Conservation (phyloP, 2,329 filamentous ascomycete genomes). For the Exophiala sideris region DNA sequence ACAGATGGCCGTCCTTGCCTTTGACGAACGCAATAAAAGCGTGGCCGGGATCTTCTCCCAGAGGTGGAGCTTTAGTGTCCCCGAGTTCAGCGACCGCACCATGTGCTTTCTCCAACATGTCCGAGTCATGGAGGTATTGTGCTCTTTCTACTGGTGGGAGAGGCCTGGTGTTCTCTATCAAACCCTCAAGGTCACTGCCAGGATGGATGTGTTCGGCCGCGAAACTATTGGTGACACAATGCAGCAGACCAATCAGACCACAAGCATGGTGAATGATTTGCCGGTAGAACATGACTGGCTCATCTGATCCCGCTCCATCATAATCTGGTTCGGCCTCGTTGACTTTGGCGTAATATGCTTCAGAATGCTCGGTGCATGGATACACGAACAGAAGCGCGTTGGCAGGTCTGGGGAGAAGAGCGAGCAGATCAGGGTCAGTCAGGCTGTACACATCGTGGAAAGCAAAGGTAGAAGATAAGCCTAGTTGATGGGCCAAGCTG, state of each 20-base stretch:
- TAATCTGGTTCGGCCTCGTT: slow-evolving; percentile 47
- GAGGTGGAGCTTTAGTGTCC: slow-evolving; percentile 27
- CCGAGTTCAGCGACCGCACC: slow-evolving; percentile 27
- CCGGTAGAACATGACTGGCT: slow-evolving; percentile 57
- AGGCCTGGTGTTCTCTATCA: slow-evolving; percentile 44
- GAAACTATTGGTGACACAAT: slow-evolving; percentile 52
- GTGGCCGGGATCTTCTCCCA: slow-evolving; percentile 26
- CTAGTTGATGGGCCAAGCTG: slow-evolving; percentile 48
- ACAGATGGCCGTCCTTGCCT: slow-evolving; percentile 33
- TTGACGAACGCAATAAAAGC: slow-evolving; percentile 37
- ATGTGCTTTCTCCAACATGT: slow-evolving; percentile 28
- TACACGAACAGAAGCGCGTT: slow-evolving; percentile 55
- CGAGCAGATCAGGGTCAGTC: slow-evolving; percentile 48
- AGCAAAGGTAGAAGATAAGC: slow-evolving; percentile 44
- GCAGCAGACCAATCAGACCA: slow-evolving; percentile 56
- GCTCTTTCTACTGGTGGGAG: slow-evolving; percentile 48
- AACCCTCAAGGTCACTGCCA: slow-evolving; percentile 43
- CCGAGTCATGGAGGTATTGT: slow-evolving; percentile 49
- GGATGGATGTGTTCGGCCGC: slow-evolving; percentile 42
- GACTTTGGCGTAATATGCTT: slow-evolving; percentile 38
- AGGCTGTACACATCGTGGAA: slow-evolving; percentile 56
- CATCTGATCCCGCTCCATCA: slow-evolving; percentile 43
- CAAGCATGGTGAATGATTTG: slow-evolving; percentile 59
- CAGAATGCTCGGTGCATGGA: slow-evolving; percentile 31
- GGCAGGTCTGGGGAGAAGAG: slow-evolving; percentile 52